A percentile compares a stretch with the other conserved stretches of the same genome.
These are phyloP conservation scores for Lepidopterella palustris DNA, from an alignment of 495 filamentous ascomycete species.

Conservation along the genomic window DNA sequence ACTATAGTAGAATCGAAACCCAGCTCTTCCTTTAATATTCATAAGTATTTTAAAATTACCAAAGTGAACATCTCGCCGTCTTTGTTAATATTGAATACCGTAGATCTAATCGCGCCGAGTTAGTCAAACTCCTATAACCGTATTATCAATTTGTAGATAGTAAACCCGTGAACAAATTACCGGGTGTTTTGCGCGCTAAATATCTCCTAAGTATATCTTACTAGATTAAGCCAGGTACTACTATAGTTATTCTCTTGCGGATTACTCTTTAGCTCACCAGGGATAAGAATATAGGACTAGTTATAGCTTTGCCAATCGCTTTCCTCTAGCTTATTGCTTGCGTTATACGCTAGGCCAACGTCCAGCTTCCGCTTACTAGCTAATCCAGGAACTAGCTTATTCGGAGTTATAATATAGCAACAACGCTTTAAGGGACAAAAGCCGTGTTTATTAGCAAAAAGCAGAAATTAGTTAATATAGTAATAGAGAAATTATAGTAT, in stretches of 20 bases:
- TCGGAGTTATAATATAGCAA: conserved; percentile 18
- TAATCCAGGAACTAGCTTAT: conserved; percentile 18
- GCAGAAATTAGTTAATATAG: conserved; percentile 13
- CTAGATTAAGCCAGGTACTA: conserved; percentile 19
- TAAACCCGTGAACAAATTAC: conserved; percentile 15
- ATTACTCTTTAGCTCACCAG: conserved; percentile 22
- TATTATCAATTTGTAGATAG: conserved; percentile 22
- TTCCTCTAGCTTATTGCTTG: conserved; percentile 6
- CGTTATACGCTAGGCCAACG: conserved; percentile 13
- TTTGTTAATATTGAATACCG: conserved; percentile 17
- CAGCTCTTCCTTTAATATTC: conserved; percentile 17
- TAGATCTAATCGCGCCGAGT: conserved; percentile 14
- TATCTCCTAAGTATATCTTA: conserved; percentile 20
- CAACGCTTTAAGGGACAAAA: conserved; percentile 16
- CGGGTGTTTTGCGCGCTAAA: conserved; percentile 18
- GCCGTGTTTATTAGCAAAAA: conserved; percentile 7
- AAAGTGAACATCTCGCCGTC: conserved; percentile 16
- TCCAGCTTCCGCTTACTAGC: conserved; percentile 19
- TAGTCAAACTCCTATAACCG: conserved; percentile 18
- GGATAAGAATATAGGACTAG: conserved; percentile 17
- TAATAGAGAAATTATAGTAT: conserved; percentile 12
- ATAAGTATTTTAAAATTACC: conserved; percentile 13
- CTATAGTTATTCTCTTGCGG: conserved; percentile 18
- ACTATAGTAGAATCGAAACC: conserved; percentile 15
- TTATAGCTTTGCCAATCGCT: conserved; percentile 5